Base-by-base conservation (phyloP, 371 early-diverging fungal genomes). In the Mortierella sp. region DNA sequence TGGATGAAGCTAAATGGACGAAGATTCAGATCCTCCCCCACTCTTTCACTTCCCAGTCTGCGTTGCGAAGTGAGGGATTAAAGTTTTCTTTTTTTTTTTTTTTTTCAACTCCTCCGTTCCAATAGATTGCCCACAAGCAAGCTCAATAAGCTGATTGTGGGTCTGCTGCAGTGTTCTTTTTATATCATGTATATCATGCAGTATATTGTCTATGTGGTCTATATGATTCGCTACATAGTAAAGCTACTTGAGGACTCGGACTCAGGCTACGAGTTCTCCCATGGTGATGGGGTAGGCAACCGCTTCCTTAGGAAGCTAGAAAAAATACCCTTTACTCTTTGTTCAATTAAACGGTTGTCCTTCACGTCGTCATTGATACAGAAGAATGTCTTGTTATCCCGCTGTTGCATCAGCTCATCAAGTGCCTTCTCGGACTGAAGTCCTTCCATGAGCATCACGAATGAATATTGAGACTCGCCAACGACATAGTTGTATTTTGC, bases 321-420 rank as follows among this genome's bases (percentile, higher is more conserved):
- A 52, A 78, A 74, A 11, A 67, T 11, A 0, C 22, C 45, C n/a
- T 55, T 37, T 2, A 70, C 74, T 37, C 52, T 22, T 28, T 43
- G 22, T 16, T 67, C 64, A 26, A 70, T 66, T 57, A 51, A 8
- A 20, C 59, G 55, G 22, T 58, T 62, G 22, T 72, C 66, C 12
- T 65, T 66, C n/a, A 80, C 66, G 60, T 75, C 75, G 45, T 80
- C 81, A n/a, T 80, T 80, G 54, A 75, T 66, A 35, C 81, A 80
- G 39, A 75, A 69, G 60, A 65, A 80, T 28, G 70, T 52, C 20
- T 55, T 3, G 0, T 35, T 40, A 9, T 72, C 45, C 62, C 49
- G 26, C 18, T 16, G 32, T 22, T 20, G 20, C 72, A 75, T 39
- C 62, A 75, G 12, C 51, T 8, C 8, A 14, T 64, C 26, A 20